Percentiles rank a stretch among this genome's conserved stretches.
These are phyloP conservation scores for Phlyctochytrium bullatum DNA, from an alignment of 192 early-diverging fungal species.

Conservation along the genomic window DNA sequence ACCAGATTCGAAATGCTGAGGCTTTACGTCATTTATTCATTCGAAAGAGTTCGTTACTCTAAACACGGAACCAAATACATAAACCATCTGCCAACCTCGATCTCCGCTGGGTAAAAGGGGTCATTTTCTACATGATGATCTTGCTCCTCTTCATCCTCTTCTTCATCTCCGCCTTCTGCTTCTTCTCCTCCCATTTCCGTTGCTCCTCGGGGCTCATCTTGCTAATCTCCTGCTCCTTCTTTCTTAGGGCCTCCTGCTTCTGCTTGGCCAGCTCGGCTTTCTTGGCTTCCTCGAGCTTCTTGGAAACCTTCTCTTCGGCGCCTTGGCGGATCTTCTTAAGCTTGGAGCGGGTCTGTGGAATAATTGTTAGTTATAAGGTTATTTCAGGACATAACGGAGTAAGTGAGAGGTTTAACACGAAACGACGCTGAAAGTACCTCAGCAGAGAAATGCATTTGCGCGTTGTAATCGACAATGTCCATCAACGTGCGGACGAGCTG, in stretches of 20 bases:
- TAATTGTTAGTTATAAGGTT: conserved; percentile 27
- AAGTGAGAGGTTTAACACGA: not conserved
- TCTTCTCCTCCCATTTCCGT: conserved; percentile 83
- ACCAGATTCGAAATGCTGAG: no score
- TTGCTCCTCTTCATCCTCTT: conserved; percentile 59
- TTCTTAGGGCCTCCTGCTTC: conserved; percentile 65
- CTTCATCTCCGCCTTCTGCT: conserved; percentile 69
- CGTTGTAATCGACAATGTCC: conserved; percentile 46
- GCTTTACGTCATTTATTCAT: no score
- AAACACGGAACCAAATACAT: no score
- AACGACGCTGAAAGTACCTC: conserved; percentile 11
- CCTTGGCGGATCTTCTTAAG: conserved; percentile 63
- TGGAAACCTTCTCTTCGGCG: conserved; percentile 61
- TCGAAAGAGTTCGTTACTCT: no score
- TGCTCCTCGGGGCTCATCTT: conserved; percentile 76
- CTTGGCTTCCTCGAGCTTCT: conserved; percentile 61
- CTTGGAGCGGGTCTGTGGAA: conserved; percentile 50
- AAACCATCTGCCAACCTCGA: no score
- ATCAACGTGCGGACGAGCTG: conserved; percentile 28
- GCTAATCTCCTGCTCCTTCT: conserved; percentile 59
- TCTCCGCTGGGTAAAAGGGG: no score
- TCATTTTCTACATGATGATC: conserved; percentile 6
- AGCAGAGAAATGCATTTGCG: conserved; percentile 15
- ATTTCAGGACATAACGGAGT: no score
- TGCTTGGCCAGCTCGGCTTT: conserved; percentile 68